These are phyloP conservation scores for Perilla frutescens DNA, from an alignment of 257 asterid genomes.

Conservation along the genomic window DNA sequence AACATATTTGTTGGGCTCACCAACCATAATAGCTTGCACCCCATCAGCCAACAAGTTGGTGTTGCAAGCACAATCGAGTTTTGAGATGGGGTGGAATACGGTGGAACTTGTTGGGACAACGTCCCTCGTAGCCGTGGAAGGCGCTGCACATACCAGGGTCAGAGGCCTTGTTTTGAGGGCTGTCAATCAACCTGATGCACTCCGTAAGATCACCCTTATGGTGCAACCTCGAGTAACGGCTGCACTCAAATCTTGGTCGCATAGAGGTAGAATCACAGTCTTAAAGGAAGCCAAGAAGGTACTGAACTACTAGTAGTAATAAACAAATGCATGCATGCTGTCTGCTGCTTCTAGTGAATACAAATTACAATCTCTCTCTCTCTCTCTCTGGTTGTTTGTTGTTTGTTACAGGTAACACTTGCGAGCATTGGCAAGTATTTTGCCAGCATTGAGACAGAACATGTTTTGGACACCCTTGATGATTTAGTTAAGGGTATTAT, in stretches of 20 bases:
- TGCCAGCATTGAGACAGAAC: slow-evolving; percentile 55
- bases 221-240: slow-evolving; percentile 53
- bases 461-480: slow-evolving; percentile 50
- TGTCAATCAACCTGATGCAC: slow-evolving; percentile 59
- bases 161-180: slow-evolving; percentile 50
- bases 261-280: slow-evolving; percentile 48
- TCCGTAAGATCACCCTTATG: slow-evolving; percentile 51
- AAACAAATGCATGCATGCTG: background rate
- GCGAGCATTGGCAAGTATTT: slow-evolving; percentile 57
- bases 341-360: background rate
- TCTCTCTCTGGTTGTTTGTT: background rate
- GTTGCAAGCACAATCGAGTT: slow-evolving; percentile 44
- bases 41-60: slow-evolving; percentile 53
- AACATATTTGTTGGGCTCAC: slow-evolving; percentile 58
- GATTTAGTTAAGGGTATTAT: slow-evolving; percentile 42
- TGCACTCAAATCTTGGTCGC: slow-evolving; percentile 53
- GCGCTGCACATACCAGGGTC: slow-evolving; percentile 49
- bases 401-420: slow-evolving; percentile 44
- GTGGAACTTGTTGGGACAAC: slow-evolving; percentile 48
- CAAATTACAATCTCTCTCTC: background rate
- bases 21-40: slow-evolving; percentile 52
- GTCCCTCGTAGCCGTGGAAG: slow-evolving; percentile 43
- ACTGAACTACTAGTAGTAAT: background rate
- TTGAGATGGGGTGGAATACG: slow-evolving; percentile 41
- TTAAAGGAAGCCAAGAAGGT: slow-evolving; percentile 59